phyloP scores from a whole-genome alignment of 1,284 basidiomycete genomes.

The Leccinum pachyderme region DNA sequence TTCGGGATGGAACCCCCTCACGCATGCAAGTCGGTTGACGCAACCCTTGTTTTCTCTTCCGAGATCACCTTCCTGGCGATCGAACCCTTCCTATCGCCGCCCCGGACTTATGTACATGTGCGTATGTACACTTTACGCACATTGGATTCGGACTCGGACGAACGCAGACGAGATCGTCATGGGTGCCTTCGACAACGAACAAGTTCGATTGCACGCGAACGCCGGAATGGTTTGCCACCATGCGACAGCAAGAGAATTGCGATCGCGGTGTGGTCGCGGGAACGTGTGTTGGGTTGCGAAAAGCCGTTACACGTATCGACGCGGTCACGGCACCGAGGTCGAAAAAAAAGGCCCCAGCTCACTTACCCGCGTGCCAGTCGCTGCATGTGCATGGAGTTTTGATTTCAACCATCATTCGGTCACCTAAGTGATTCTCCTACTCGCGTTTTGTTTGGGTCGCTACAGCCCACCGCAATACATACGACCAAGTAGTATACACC shows the following conservation, averaged over 20 bases:
- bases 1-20: constrained; percentile 4
- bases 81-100: constrained; percentile 20
- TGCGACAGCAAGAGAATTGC: constrained; percentile 10
- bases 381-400: constrained; percentile 3
- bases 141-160: background rate
- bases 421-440: background rate
- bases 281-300: constrained; percentile 15
- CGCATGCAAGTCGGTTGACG: background rate
- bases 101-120: constrained; percentile 11
- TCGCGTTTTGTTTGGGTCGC: constrained; percentile 1
- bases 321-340: constrained; percentile 9
- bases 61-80: constrained; percentile 23
- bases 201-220: constrained; percentile 13
- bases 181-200: background rate
- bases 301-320: constrained; percentile 13
- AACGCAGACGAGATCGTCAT: constrained; percentile 13
- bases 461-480: background rate
- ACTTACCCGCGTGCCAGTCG: constrained; percentile 9
- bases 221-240: constrained; percentile 16
- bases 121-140: constrained; percentile 9
- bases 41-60: constrained; percentile 22
- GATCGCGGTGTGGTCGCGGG: constrained; percentile 32
- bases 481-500: constrained; percentile 2
- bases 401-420: constrained; percentile 2
- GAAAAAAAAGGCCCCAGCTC: constrained; percentile 1